A percentile compares a stretch with the other conserved stretches of the same genome.
These are phyloP conservation scores for Gossypium australe DNA, from an alignment of 345 rosid species.

Conservation along the genomic window DNA sequence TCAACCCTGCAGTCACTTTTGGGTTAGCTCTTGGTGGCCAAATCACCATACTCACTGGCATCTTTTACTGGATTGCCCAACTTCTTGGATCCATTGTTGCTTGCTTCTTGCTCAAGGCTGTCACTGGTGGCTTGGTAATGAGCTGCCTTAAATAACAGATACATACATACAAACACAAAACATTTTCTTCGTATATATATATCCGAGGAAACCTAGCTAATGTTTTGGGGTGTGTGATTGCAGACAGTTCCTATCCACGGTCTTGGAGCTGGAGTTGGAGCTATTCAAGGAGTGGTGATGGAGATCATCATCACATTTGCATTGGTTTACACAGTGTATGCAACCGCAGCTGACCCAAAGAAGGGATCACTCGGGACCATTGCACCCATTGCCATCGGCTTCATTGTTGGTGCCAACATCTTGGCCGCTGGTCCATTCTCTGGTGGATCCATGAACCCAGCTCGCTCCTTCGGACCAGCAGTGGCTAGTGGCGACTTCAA, in stretches of 20 bases:
- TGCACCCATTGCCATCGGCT: constrained; percentile 88
- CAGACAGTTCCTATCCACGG: constrained; percentile 77
- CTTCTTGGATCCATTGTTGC: constrained; percentile 88
- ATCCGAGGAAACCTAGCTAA: background rate
- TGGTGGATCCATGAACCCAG: constrained; percentile 97
- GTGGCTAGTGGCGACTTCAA: constrained; percentile 77
- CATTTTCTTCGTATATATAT: background rate
- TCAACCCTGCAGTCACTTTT: constrained; percentile 90
- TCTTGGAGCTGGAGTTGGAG: constrained; percentile 70
- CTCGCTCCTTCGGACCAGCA: constrained; percentile 93
- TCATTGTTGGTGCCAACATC: constrained; percentile 95
- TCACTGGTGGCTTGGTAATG: constrained; percentile 81
- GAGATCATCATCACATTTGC: constrained; percentile 86
- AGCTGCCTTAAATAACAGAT: constrained; percentile 4
- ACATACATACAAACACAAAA: background rate
- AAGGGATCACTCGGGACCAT: constrained; percentile 84
- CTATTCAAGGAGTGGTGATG: constrained; percentile 81
- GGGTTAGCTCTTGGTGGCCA: constrained; percentile 93
- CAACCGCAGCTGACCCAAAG: constrained; percentile 96
- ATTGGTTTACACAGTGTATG: constrained; percentile 87
- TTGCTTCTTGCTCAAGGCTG: constrained; percentile 68
- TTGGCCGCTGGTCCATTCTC: constrained; percentile 95
- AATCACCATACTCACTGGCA: constrained; percentile 78
- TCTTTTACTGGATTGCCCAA: constrained; percentile 93
- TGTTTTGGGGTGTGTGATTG: background rate